phyloP scores from a whole-genome alignment of 225 moss, liverwort and hornwort genomes.

The Thuidium tamariscinum region DNA sequence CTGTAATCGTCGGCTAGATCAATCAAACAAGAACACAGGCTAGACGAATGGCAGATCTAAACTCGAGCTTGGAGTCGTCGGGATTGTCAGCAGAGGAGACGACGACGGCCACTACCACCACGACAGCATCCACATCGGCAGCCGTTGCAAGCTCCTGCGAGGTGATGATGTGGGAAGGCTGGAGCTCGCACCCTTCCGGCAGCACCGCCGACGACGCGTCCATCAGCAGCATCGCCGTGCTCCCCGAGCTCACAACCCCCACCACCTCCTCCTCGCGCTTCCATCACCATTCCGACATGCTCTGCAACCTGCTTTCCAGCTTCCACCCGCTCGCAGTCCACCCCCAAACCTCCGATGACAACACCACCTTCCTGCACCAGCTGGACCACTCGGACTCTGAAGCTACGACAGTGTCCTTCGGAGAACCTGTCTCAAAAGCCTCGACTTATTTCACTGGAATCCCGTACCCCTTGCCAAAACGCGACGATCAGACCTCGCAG shows the following conservation, averaged over 20 bases:
- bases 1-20: neutral
- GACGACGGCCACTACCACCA: neutral
- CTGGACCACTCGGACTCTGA: neutral
- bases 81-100: conserved; percentile 9
- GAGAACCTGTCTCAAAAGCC: neutral
- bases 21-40: neutral
- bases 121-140: neutral
- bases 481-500: neutral
- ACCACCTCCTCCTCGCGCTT: neutral
- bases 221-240: neutral
- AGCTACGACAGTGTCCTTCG: neutral
- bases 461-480: neutral
- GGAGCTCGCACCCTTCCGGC: neutral
- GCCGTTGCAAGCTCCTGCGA: conserved; percentile 9
- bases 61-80: conserved; percentile 15
- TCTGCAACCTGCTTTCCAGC: conserved; percentile 16
- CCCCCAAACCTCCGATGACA: neutral
- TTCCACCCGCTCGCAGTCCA: conserved; percentile 11
- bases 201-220: conserved; percentile 1
- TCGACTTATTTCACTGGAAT: neutral
- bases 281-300: conserved; percentile 22
- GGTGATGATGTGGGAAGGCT: conserved; percentile 31
- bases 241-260: neutral
- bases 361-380: neutral
- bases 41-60: conserved; percentile 12